Conservation (phyloP, 768 basidiomycete genomes). For the Lentinula boryana region DNA sequence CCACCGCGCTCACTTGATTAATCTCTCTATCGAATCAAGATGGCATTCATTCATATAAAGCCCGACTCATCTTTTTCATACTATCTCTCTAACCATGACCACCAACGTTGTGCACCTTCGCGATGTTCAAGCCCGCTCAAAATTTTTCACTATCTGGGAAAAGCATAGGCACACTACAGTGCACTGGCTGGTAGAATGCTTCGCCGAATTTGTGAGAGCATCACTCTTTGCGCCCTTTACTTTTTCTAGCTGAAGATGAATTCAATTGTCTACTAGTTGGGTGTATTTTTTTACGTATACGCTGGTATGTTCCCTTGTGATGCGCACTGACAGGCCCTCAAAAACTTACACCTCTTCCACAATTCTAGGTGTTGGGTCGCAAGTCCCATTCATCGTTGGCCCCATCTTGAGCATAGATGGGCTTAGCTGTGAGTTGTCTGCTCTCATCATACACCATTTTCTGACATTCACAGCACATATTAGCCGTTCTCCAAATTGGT, state of each 20-base stretch:
- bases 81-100: not conserved
- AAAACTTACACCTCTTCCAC: not conserved
- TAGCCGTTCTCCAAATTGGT: slow-evolving; percentile 54
- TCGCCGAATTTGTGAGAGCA: slow-evolving; percentile 51
- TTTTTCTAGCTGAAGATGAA: slow-evolving; percentile 4
- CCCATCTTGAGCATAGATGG: slow-evolving; percentile 31
- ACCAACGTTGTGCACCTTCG: slow-evolving; percentile 27
- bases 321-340: not conserved
- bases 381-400: slow-evolving; percentile 44
- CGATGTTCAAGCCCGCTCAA: slow-evolving; percentile 33
- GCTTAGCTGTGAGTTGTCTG: slow-evolving; percentile 40
- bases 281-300: slow-evolving; percentile 57
- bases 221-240: not conserved
- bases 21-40: not conserved
- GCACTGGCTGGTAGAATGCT: slow-evolving; percentile 52
- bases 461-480: not conserved
- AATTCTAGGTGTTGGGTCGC: slow-evolving; percentile 45
- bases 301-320: slow-evolving; percentile 27
- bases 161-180: slow-evolving; percentile 33
- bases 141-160: slow-evolving; percentile 45
- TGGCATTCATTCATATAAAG: not conserved
- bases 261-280: slow-evolving; percentile 32
- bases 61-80: not conserved
- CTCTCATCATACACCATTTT: not conserved
- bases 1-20: not conserved